Conservation (phyloP, 1,139 yeast species). For the Sugiyamaella pinicola region DNA sequence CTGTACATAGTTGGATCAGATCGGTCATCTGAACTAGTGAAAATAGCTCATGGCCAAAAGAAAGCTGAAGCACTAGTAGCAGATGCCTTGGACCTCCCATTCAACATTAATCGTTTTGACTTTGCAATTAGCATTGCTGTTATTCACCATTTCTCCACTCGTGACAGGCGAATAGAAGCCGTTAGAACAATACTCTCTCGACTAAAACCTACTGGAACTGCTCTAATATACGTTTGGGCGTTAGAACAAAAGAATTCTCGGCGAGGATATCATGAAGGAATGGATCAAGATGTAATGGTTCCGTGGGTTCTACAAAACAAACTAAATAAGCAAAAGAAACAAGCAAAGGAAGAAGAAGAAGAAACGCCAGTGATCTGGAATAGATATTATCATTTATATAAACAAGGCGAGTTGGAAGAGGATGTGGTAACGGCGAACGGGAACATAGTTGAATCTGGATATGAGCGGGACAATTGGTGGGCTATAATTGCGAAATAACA, state of each 20-base stretch:
- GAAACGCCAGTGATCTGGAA: slow-evolving; percentile 55
- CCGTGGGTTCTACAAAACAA: slow-evolving; percentile 81
- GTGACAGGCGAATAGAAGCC: slow-evolving; percentile 74
- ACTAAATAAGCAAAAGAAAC: slow-evolving; percentile 18
- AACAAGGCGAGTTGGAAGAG: slow-evolving; percentile 74
- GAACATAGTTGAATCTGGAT: slow-evolving; percentile 67
- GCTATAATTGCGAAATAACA: slow-evolving; percentile 45
- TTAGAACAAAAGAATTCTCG: slow-evolving; percentile 84
- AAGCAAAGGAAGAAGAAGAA: slow-evolving; percentile 1
- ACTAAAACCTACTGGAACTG: slow-evolving; percentile 61
- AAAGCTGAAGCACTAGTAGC: slow-evolving; percentile 59
- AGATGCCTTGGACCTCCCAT: slow-evolving; percentile 78
- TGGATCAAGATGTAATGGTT: slow-evolving; percentile 89
- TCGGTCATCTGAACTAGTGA: slow-evolving; percentile 72
- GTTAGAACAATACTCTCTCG: slow-evolving; percentile 65
- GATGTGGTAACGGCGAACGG: slow-evolving; percentile 74
- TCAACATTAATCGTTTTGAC: slow-evolving; percentile 61
- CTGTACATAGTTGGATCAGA: slow-evolving; percentile 81
- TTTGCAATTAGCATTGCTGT: slow-evolving; percentile 97
- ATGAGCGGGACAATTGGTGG: slow-evolving; percentile 97
- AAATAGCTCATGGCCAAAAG: slow-evolving; percentile 61
- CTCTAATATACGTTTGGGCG: slow-evolving; percentile 94
- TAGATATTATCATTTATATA: slow-evolving; percentile 86
- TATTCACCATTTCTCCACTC: slow-evolving; percentile 91
- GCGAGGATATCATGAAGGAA: slow-evolving; percentile 85